A percentile compares a stretch with the other conserved stretches of the same genome.
These are phyloP conservation scores for Daldinia grandis DNA, from an alignment of 495 filamentous ascomycete genomes.

Conservation along the genomic window DNA sequence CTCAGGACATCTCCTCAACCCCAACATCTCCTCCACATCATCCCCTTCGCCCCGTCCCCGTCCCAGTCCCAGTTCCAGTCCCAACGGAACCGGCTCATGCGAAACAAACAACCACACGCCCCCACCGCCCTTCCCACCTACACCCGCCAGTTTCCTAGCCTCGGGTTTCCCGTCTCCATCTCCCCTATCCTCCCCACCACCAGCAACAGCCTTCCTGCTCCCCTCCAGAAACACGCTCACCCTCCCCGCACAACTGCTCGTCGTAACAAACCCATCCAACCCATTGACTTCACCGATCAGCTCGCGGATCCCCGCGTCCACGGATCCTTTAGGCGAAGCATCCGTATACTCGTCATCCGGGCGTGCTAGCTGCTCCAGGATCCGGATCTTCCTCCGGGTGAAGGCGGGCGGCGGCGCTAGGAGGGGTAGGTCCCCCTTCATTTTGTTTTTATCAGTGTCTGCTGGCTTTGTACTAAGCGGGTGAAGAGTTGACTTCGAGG, in stretches of 20 bases:
- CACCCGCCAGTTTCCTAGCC: slow-evolving; percentile 53
- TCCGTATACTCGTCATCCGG: slow-evolving; percentile 76
- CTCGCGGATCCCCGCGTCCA: slow-evolving; percentile 78
- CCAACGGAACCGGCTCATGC: slow-evolving; percentile 70
- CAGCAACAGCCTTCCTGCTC: slow-evolving; percentile 52
- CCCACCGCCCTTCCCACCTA: slow-evolving; percentile 81
- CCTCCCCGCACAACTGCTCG: slow-evolving; percentile 88
- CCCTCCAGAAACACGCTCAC: slow-evolving; percentile 89
- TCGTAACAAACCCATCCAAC: slow-evolving; percentile 79
- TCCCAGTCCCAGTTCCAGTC: no score
- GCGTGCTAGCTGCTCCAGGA: slow-evolving; percentile 68
- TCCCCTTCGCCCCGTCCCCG: slow-evolving; percentile 29
- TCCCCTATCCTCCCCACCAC: slow-evolving; percentile 14
- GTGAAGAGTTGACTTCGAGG: not conserved
- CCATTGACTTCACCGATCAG: slow-evolving; percentile 80
- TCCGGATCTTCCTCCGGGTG: slow-evolving; percentile 66
- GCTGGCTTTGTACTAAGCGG: not conserved
- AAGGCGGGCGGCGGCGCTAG: slow-evolving; percentile 55
- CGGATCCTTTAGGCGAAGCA: slow-evolving; percentile 82
- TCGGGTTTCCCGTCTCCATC: slow-evolving; percentile 6
- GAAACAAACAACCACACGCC: slow-evolving; percentile 88
- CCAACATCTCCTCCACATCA: slow-evolving; percentile 26
- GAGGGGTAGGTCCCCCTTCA: slow-evolving; percentile 6
- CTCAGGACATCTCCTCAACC: not conserved
- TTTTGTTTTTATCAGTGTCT: slow-evolving; percentile 7